phyloP scores from a whole-genome alignment of 306 rosid species.

The Canavalia ensiformis region DNA sequence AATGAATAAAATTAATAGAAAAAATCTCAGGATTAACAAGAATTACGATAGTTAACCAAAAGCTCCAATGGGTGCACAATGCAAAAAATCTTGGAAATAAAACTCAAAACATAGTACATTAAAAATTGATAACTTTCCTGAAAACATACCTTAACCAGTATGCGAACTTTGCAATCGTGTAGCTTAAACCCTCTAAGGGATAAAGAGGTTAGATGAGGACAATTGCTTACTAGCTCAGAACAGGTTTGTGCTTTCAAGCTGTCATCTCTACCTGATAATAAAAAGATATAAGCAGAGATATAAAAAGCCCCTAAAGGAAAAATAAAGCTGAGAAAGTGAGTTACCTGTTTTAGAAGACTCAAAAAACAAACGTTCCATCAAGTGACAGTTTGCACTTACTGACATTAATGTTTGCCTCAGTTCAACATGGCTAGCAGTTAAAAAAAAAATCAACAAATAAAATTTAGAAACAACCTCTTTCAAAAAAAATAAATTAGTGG shows the following conservation, averaged over 20 bases:
- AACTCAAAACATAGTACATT: constrained; percentile 10
- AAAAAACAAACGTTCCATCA: constrained; percentile 88
- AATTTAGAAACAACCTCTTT: constrained; percentile 30
- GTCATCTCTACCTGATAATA: constrained; percentile 90
- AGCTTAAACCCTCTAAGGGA: constrained; percentile 96
- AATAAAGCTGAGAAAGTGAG: constrained; percentile 36
- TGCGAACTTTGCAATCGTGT: constrained; percentile 90
- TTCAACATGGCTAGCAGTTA: constrained; percentile 80
- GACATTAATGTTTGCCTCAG: constrained; percentile 91
- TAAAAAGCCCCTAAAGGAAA: constrained; percentile 26
- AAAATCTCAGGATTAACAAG: neutral
- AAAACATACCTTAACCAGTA: constrained; percentile 80
- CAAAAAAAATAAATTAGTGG: constrained; percentile 31
- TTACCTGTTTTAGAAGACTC: constrained; percentile 95
- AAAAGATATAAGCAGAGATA: constrained; percentile 52
- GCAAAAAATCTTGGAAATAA: constrained; percentile 15
- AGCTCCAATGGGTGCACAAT: constrained; percentile 3
- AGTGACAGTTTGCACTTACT: constrained; percentile 82
- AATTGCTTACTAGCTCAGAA: constrained; percentile 68
- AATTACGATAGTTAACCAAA: constrained; percentile 7
- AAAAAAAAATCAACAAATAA: neutral
- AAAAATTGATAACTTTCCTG: constrained; percentile 14
- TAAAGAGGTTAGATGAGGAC: constrained; percentile 86
- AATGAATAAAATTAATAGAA: neutral
- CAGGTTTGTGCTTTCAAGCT: constrained; percentile 94